A percentile compares a stretch with the other conserved stretches of the same genome.
Evolutionary conservation across 768 basidiomycete species (phyloP).

Genomic region (Rhodotorula paludigena): DNA sequence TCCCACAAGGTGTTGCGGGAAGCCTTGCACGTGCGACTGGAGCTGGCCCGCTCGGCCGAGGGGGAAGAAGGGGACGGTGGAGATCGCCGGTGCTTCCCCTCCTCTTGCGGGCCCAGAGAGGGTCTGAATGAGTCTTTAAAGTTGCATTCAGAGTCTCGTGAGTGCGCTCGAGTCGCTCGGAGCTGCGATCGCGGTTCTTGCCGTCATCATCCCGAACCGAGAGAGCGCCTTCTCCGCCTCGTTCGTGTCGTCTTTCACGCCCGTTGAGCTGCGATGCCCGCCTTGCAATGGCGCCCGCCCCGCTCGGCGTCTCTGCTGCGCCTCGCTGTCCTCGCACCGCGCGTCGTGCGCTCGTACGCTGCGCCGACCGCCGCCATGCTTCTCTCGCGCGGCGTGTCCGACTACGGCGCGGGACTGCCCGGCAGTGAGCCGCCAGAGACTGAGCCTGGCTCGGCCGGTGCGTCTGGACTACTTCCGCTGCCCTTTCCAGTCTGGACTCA

Average conservation of each 20-base stretch:
- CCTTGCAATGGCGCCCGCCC: not conserved
- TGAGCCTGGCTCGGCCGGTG: not conserved
- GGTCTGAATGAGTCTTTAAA: too few relatives aligned
- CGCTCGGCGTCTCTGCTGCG: constrained; percentile 6
- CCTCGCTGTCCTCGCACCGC: constrained; percentile 3
- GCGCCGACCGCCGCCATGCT: constrained; percentile 3
- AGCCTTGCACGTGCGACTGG: too few relatives aligned
- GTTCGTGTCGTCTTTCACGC: not conserved
- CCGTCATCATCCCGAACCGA: not conserved
- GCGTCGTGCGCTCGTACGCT: not conserved
- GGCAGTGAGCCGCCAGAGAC: not conserved
- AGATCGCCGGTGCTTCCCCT: too few relatives aligned
- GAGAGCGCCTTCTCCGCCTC: not conserved
- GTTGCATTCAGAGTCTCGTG: too few relatives aligned
- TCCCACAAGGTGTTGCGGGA: too few relatives aligned
- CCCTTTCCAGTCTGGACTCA: too few relatives aligned
- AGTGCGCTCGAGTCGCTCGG: too few relatives aligned
- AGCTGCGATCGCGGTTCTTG: too few relatives aligned
- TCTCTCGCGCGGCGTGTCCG: not conserved
- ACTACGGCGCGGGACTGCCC: not conserved
- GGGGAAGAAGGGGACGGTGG: too few relatives aligned
- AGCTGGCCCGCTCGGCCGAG: too few relatives aligned
- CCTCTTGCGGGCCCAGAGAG: too few relatives aligned
- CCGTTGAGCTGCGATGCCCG: not conserved
- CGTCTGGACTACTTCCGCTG: not conserved